A percentile compares a stretch with the other conserved stretches of the same genome.
Evolutionary conservation across 495 filamentous ascomycete genomes (phyloP).

Genomic region (Rhizodiscina lignyota): DNA sequence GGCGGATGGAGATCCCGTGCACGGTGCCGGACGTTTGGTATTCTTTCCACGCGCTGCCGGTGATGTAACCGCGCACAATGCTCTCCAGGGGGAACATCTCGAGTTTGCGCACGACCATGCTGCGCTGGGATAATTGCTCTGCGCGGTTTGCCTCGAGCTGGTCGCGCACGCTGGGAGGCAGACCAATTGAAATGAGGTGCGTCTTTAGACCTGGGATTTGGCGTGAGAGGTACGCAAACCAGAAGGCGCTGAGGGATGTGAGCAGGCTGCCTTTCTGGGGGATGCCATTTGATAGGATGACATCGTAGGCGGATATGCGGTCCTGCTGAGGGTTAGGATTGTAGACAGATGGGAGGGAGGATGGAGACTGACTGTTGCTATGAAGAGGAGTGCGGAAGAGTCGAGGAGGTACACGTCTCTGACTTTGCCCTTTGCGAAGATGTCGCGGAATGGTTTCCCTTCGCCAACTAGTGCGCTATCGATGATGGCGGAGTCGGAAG

Average conservation of each 20-base stretch:
- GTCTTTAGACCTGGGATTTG: slow-evolving; percentile 51
- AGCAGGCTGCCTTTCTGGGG: slow-evolving; percentile 72
- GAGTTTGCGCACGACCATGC: slow-evolving; percentile 69
- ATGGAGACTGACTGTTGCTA: too few species aligned
- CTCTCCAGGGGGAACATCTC: slow-evolving; percentile 79
- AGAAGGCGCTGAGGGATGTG: slow-evolving; percentile 67
- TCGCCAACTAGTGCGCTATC: too few species aligned
- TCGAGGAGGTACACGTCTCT: slow-evolving; percentile 68
- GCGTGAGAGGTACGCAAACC: slow-evolving; percentile 59
- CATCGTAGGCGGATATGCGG: slow-evolving; percentile 89
- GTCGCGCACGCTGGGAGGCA: slow-evolving; percentile 33
- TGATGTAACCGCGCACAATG: slow-evolving; percentile 86
- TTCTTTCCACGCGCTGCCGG: slow-evolving; percentile 81
- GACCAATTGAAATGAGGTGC: slow-evolving; percentile 57
- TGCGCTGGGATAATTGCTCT: slow-evolving; percentile 22
- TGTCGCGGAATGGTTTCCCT: too few species aligned
- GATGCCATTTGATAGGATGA: slow-evolving; percentile 78
- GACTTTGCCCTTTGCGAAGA: too few species aligned
- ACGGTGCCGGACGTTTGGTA: slow-evolving; percentile 61
- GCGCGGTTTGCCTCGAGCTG: background rate
- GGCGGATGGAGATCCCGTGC: slow-evolving; percentile 52
- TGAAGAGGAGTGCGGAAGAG: slow-evolving; percentile 63
- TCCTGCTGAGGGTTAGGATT: too few species aligned
- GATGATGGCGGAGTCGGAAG: too few species aligned
- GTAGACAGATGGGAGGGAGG: too few species aligned